phyloP scores from a whole-genome alignment of 306 rosid genomes.

The Vicia sativa region DNA sequence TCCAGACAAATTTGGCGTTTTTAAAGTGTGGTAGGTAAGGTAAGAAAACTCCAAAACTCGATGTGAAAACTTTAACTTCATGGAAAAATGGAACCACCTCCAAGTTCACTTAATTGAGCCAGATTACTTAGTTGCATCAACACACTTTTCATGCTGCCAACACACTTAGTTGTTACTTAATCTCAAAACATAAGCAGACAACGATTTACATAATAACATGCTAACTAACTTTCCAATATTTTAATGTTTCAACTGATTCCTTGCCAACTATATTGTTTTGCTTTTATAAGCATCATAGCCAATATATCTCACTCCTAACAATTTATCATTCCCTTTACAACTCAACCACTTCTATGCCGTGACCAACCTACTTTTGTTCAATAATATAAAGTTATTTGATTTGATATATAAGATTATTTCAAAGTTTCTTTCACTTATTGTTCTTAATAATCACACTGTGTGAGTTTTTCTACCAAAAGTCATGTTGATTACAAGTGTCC shows the following conservation, averaged over 20 bases:
- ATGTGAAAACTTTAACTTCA: background rate
- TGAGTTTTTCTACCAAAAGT: slow-evolving; percentile 4
- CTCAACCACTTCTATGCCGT: slow-evolving; percentile 46
- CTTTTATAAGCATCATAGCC: slow-evolving; percentile 31
- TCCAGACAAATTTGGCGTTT: too few species aligned
- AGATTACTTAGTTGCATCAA: slow-evolving; percentile 32
- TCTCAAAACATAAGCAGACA: slow-evolving; percentile 34
- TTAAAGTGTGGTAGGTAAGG: too few species aligned
- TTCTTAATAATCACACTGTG: slow-evolving; percentile 10
- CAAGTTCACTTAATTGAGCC: background rate
- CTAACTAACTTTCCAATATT: slow-evolving; percentile 45
- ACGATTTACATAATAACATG: slow-evolving; percentile 38
- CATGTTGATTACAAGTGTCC: slow-evolving; percentile 12
- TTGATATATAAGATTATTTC: slow-evolving; percentile 8
- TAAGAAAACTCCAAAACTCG: background rate
- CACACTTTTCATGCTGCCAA: slow-evolving; percentile 29
- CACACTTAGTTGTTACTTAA: slow-evolving; percentile 30
- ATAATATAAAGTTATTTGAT: slow-evolving; percentile 21
- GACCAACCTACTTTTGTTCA: slow-evolving; percentile 30
- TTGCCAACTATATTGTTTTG: slow-evolving; percentile 45
- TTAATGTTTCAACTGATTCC: slow-evolving; percentile 29
- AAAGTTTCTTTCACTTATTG: slow-evolving; percentile 15
- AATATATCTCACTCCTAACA: slow-evolving; percentile 11
- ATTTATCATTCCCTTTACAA: slow-evolving; percentile 41
- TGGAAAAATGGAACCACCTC: background rate